A percentile compares a stretch with the other conserved stretches of the same genome.
Evolutionary conservation across 1,284 basidiomycete genomes (phyloP).

Genomic region (Gastroboletus turbinatus): DNA sequence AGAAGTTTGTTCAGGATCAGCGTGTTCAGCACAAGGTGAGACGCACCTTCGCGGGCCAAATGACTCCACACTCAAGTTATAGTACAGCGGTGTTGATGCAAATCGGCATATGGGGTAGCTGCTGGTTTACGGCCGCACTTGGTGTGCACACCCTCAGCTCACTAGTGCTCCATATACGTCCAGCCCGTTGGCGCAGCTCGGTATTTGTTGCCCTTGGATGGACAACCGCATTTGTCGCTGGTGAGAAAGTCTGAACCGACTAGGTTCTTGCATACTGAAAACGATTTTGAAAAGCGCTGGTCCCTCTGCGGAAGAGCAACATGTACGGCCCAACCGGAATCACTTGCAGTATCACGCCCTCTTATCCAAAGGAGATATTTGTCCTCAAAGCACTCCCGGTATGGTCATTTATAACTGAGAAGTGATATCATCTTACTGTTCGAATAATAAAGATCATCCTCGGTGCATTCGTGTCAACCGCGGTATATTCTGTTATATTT

Average conservation of each 20-base stretch:
- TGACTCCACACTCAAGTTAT: conserved; percentile 1
- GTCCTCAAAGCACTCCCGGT: conserved; percentile 63
- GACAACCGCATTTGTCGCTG: conserved; percentile 45
- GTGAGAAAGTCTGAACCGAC: conserved; percentile 36
- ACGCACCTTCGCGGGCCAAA: not conserved
- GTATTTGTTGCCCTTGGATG: conserved; percentile 53
- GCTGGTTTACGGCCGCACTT: conserved; percentile 65
- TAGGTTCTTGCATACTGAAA: conserved; percentile 8
- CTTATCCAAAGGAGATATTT: conserved; percentile 45
- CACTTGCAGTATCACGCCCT: conserved; percentile 50
- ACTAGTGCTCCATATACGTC: conserved; percentile 55
- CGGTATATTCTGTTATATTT: conserved; percentile 60
- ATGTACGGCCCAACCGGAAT: conserved; percentile 54
- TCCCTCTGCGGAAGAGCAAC: conserved; percentile 42
- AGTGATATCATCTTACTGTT: conserved; percentile 1
- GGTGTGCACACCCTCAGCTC: conserved; percentile 69
- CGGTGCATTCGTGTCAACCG: conserved; percentile 49
- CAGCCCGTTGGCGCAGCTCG: conserved; percentile 48
- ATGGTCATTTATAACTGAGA: conserved; percentile 17
- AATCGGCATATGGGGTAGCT: conserved; percentile 57
- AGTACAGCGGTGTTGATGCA: conserved; percentile 53
- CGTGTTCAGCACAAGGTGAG: conserved; percentile 60
- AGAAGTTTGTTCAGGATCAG: conserved; percentile 27
- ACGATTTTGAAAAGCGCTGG: conserved; percentile 34
- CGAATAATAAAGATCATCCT: conserved; percentile 50